Conservation (phyloP, 2,329 filamentous ascomycete species). For the Immersiporthe knoxdaviesiana region DNA sequence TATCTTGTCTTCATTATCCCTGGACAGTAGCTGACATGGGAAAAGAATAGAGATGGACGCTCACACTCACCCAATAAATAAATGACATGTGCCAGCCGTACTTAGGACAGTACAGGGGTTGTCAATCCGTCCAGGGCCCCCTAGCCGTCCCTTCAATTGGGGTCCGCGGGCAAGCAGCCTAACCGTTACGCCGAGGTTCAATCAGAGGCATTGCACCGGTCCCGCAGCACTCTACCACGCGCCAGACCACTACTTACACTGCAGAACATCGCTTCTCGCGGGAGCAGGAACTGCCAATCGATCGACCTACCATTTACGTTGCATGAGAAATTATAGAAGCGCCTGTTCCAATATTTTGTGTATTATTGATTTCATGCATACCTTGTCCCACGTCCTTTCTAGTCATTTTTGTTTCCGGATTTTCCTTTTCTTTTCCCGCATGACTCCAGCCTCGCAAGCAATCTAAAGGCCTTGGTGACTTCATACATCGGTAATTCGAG, state of each 20-base stretch:
- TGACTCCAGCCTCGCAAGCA: neutral
- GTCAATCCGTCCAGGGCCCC: neutral
- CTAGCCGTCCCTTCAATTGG: conserved; percentile 7
- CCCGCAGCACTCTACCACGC: conserved; percentile 21
- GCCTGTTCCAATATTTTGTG: neutral
- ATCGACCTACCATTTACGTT: conserved; percentile 1
- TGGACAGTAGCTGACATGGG: neutral
- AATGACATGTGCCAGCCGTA: conserved; percentile 1
- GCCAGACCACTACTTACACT: conserved; percentile 21
- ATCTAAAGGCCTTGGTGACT: neutral
- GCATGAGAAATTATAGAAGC: neutral
- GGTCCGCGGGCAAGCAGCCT: conserved; percentile 10
- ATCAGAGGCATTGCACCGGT: conserved; percentile 7
- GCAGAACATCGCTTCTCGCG: conserved; percentile 20
- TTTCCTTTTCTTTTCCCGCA: neutral
- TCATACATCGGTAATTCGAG: conserved; percentile 17
- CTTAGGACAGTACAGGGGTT: no score
- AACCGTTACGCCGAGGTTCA: conserved; percentile 22
- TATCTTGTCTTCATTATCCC: neutral
- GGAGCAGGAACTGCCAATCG: conserved; percentile 10
- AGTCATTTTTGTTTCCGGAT: neutral
- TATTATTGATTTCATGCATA: neutral
- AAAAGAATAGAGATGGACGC: neutral
- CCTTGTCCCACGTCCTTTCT: neutral
- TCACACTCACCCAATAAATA: neutral